phyloP scores from a whole-genome alignment of 345 rosid species.

The Eucalyptus tenuipes region DNA sequence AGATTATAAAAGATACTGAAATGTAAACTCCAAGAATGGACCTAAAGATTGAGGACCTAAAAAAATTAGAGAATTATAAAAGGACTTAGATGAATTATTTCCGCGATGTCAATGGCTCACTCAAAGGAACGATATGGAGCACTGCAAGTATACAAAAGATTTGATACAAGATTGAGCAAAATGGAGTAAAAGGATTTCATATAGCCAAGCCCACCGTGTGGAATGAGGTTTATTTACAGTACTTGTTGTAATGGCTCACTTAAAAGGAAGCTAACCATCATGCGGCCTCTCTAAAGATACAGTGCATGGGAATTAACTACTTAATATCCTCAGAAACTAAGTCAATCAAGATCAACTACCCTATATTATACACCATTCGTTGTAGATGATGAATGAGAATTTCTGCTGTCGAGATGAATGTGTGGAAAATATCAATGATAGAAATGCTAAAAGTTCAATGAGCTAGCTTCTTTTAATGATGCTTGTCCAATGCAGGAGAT shows the following conservation, averaged over 20 bases:
- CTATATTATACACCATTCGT: background rate
- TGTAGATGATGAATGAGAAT: background rate
- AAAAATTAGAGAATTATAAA: background rate
- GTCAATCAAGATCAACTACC: background rate
- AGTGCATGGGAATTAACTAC: background rate
- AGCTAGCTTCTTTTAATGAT: background rate
- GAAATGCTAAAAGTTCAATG: background rate
- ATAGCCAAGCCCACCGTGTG: background rate
- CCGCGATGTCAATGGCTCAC: background rate
- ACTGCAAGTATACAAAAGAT: background rate
- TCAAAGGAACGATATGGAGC: background rate
- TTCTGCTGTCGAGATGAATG: background rate
- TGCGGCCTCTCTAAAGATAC: background rate
- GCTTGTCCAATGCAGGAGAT: too few relatives aligned
- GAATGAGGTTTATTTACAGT: background rate
- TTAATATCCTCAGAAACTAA: background rate
- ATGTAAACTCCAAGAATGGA: background rate
- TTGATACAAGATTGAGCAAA: background rate
- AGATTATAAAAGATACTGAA: background rate
- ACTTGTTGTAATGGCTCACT: background rate
- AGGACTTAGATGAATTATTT: background rate
- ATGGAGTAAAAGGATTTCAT: background rate
- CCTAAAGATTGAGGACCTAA: background rate
- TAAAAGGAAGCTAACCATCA: background rate
- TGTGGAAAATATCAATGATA: background rate